Conservation (phyloP, 169 alveolate genomes). For the Plasmodium berghei region DNA sequence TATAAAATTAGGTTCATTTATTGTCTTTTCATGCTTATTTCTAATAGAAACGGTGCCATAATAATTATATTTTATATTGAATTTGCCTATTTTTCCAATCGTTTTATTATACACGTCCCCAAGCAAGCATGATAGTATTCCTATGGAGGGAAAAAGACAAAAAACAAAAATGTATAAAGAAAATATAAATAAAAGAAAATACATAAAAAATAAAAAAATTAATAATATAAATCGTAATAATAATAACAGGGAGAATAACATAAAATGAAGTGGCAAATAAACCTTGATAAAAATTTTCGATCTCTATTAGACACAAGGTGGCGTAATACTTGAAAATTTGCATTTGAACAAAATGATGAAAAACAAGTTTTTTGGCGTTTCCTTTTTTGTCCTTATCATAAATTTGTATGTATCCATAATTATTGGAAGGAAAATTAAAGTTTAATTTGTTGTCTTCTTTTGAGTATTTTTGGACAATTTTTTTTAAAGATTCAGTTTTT, state of each 20-base stretch:
- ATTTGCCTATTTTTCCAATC: constrained; percentile 14
- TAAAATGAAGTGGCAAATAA: background rate
- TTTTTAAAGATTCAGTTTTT: constrained; percentile 20
- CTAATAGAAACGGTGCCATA: constrained; percentile 1
- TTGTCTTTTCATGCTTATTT: background rate
- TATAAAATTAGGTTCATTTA: background rate
- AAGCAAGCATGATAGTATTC: constrained; percentile 39
- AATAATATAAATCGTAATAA: background rate
- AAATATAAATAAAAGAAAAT: background rate
- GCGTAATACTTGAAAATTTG: constrained; percentile 49
- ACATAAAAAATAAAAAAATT: background rate
- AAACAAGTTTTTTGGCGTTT: constrained; percentile 5
- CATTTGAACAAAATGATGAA: constrained; percentile 32
- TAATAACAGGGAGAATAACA: background rate
- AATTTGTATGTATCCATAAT: constrained; percentile 39
- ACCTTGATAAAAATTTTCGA: constrained; percentile 51
- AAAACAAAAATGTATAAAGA: constrained; percentile 2
- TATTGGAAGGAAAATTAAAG: constrained; percentile 18
- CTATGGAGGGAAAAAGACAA: background rate
- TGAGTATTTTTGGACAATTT: constrained; percentile 24
- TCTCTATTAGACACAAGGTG: constrained; percentile 27
- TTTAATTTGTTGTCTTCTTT: constrained; percentile 40
- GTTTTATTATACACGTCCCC: constrained; percentile 58
- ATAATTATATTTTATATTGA: constrained; percentile 1
- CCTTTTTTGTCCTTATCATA: constrained; percentile 46